Percentiles rank a stretch among this genome's conserved stretches.
Conservation (phyloP, 1,284 basidiomycete genomes). For the Leccinum subrobustum region DNA sequence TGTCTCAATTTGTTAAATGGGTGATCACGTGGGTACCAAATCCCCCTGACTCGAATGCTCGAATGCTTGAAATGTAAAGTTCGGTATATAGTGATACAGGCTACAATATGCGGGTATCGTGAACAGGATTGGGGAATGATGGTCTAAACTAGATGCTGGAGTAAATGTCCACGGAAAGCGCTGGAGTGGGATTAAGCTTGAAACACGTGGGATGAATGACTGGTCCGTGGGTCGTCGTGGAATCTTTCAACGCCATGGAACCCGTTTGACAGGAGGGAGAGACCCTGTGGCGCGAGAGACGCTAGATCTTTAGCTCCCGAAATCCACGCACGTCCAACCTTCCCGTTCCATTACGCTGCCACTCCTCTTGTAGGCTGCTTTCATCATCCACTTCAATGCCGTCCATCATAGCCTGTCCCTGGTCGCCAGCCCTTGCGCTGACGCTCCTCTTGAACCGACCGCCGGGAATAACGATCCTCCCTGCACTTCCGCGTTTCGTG, state of each 20-base stretch:
- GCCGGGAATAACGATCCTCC: constrained; percentile 60
- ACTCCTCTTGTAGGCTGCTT: constrained; percentile 49
- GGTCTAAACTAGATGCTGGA: constrained; percentile 31
- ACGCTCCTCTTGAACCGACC: constrained; percentile 41
- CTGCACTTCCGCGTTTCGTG: constrained; percentile 37
- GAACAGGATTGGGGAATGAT: constrained; percentile 20
- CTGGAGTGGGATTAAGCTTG: constrained; percentile 4
- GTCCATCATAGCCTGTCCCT: constrained; percentile 25
- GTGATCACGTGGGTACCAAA: constrained; percentile 16
- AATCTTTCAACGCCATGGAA: constrained; percentile 6
- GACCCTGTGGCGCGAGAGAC: constrained; percentile 1
- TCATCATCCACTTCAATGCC: constrained; percentile 29
- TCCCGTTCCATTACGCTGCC: constrained; percentile 71
- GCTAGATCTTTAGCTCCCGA: constrained; percentile 73
- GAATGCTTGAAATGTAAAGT: background rate
- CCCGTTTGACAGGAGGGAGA: background rate
- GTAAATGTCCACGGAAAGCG: constrained; percentile 23
- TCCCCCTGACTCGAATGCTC: background rate
- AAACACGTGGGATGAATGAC: constrained; percentile 8
- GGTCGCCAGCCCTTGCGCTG: constrained; percentile 23
- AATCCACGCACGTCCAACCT: constrained; percentile 78
- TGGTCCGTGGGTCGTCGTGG: constrained; percentile 15
- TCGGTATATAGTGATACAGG: constrained; percentile 34
- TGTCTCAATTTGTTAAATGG: background rate
- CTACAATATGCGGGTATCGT: constrained; percentile 30